Conservation (phyloP, 768 basidiomycete genomes). For the Boletus reticuloceps region DNA sequence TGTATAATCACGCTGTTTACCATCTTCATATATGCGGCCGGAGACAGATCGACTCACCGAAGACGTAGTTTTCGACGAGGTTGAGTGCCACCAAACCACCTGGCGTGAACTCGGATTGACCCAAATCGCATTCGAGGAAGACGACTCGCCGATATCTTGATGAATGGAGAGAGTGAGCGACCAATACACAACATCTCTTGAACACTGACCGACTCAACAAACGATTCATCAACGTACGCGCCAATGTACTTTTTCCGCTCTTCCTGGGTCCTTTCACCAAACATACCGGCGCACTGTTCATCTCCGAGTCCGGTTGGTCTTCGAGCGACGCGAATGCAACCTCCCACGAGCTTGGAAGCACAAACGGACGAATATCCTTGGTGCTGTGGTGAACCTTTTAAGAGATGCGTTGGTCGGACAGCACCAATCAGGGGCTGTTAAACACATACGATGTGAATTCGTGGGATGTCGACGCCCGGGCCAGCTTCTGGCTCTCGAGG, state of each 20-base stretch:
- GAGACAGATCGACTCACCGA: conserved; percentile 49
- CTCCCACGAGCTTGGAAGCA: conserved; percentile 37
- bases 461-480: conserved; percentile 45
- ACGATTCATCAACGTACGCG: conserved; percentile 67
- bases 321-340: conserved; percentile 20
- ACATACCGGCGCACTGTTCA: conserved; percentile 38
- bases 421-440: background rate
- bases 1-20: conserved; percentile 25
- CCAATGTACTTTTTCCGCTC: conserved; percentile 88
- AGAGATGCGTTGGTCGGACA: conserved; percentile 15
- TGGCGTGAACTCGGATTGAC: conserved; percentile 92
- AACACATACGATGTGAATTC: conserved; percentile 47
- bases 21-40: background rate
- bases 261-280: conserved; percentile 85
- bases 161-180: background rate
- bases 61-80: conserved; percentile 60
- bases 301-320: conserved; percentile 4
- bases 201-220: conserved; percentile 52
- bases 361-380: conserved; percentile 34
- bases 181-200: background rate
- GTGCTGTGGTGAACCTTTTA: conserved; percentile 24
- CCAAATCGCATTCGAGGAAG: conserved; percentile 88
- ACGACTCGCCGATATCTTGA: conserved; percentile 77
- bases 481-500: conserved; percentile 29
- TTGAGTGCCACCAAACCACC: conserved; percentile 83